These are phyloP conservation scores for Rauvolfia tetraphylla DNA, from an alignment of 257 asterid species.

Conservation along the genomic window DNA sequence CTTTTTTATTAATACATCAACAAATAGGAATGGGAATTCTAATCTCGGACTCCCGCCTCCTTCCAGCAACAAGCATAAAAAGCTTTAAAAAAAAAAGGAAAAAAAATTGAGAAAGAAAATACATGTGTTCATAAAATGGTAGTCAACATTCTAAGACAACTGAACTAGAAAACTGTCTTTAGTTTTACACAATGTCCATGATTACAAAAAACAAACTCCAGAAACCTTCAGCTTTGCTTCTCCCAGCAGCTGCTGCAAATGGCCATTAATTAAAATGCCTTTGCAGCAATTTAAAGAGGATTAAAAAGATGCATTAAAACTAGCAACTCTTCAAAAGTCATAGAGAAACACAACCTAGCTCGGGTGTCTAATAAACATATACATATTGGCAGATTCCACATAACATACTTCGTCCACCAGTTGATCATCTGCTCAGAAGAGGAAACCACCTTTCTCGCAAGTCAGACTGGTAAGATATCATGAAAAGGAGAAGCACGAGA, in stretches of 20 bases:
- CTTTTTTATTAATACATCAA: too few species aligned
- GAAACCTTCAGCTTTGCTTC: neutral
- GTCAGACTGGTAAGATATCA: constrained; percentile 80
- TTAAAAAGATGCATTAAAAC: neutral
- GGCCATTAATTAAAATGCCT: neutral
- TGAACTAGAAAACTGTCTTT: too few species aligned
- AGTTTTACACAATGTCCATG: neutral
- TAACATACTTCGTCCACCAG: too few species aligned
- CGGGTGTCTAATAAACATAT: neutral
- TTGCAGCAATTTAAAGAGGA: neutral
- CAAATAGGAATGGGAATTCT: too few species aligned
- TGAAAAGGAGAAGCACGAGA: constrained; percentile 75
- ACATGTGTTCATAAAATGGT: too few species aligned
- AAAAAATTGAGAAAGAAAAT: too few species aligned
- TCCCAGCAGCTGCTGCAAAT: neutral
- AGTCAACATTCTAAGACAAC: too few species aligned
- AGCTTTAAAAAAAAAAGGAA: too few species aligned
- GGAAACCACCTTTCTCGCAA: constrained; percentile 84
- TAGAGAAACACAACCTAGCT: neutral
- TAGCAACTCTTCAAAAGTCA: neutral
- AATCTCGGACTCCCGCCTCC: too few species aligned
- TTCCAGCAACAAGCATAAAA: too few species aligned
- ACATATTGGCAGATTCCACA: too few species aligned
- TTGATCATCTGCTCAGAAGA: constrained; percentile 38
- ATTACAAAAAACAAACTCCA: neutral